Evolutionary conservation across 75 land plant genomes (phyloP).

Genomic region (Pinus taeda): DNA sequence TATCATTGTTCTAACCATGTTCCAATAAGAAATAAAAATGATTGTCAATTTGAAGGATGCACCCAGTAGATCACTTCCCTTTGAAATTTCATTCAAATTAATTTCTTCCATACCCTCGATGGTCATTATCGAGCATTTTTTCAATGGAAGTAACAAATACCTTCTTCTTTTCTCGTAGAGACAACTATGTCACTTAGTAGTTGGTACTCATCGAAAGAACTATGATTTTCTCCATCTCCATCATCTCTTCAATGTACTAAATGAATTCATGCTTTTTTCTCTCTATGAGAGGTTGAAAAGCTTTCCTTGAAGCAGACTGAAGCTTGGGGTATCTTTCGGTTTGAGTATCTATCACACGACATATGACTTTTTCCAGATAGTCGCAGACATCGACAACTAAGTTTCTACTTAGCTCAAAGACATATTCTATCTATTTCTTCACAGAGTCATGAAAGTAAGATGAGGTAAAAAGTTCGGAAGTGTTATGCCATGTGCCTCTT

Average conservation of each 20-base stretch:
- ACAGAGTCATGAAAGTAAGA: neutral
- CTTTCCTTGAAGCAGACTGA: neutral
- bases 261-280: neutral
- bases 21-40: neutral
- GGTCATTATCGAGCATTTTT: neutral
- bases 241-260: neutral
- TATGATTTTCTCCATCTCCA: slow-evolving; percentile 3
- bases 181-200: neutral
- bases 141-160: neutral
- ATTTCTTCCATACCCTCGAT: neutral
- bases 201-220: neutral
- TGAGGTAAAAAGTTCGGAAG: neutral
- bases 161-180: neutral
- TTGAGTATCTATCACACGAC: neutral
- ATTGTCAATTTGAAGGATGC: neutral
- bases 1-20: neutral
- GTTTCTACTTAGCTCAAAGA: neutral
- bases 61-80: neutral
- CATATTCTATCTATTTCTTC: neutral
- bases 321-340: slow-evolving; percentile 7
- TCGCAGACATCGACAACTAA: slow-evolving; percentile 3
- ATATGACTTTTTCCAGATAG: slow-evolving; percentile 11
- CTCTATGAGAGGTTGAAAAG: neutral
- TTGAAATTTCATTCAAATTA: neutral
- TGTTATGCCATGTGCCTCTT: slow-evolving; percentile 8